phyloP scores from a whole-genome alignment of 2,329 filamentous ascomycete genomes.

The Elsinoe arachidis region DNA sequence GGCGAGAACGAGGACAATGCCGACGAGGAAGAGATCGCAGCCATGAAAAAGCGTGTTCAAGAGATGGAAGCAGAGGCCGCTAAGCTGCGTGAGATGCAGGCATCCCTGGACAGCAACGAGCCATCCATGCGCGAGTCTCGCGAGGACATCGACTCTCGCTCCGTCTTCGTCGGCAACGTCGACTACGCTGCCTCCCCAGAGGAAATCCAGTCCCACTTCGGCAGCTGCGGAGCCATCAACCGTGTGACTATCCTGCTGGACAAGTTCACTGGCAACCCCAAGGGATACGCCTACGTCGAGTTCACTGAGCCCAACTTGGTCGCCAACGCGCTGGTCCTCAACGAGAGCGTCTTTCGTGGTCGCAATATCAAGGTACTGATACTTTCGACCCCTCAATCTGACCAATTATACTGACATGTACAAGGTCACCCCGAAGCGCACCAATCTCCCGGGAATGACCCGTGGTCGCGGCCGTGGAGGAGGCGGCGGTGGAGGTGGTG shows the following conservation, averaged over 20 bases:
- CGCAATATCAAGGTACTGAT: slow-evolving; percentile 78
- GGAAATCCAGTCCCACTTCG: slow-evolving; percentile 97
- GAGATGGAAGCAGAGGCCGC: slow-evolving; percentile 52
- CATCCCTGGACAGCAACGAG: slow-evolving; percentile 68
- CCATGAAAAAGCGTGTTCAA: slow-evolving; percentile 46
- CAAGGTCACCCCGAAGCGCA: slow-evolving; percentile 81
- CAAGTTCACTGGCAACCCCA: slow-evolving; percentile 98
- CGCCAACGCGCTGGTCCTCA: slow-evolving; percentile 84
- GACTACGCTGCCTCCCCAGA: slow-evolving; percentile 96
- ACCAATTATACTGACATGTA: slow-evolving; percentile 16
- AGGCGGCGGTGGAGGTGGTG: slow-evolving; percentile 45
- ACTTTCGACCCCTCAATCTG: background rate
- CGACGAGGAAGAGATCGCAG: slow-evolving; percentile 36
- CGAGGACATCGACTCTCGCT: slow-evolving; percentile 88
- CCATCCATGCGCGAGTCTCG: slow-evolving; percentile 83
- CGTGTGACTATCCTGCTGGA: slow-evolving; percentile 94
- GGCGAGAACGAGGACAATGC: slow-evolving; percentile 27
- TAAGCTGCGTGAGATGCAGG: slow-evolving; percentile 49
- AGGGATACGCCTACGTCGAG: slow-evolving; percentile 98
- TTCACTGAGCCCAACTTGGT: slow-evolving; percentile 92
- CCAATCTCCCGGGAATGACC: slow-evolving; percentile 90
- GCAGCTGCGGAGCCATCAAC: slow-evolving; percentile 95
- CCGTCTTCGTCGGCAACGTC: slow-evolving; percentile 97
- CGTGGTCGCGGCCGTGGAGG: slow-evolving; percentile 59
- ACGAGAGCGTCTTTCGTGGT: slow-evolving; percentile 92